Percentiles rank a stretch among this genome's conserved stretches.
These are phyloP conservation scores for Tillandsia fasciculata DNA, from an alignment of 176 grass and related monocot genomes.

Conservation along the genomic window DNA sequence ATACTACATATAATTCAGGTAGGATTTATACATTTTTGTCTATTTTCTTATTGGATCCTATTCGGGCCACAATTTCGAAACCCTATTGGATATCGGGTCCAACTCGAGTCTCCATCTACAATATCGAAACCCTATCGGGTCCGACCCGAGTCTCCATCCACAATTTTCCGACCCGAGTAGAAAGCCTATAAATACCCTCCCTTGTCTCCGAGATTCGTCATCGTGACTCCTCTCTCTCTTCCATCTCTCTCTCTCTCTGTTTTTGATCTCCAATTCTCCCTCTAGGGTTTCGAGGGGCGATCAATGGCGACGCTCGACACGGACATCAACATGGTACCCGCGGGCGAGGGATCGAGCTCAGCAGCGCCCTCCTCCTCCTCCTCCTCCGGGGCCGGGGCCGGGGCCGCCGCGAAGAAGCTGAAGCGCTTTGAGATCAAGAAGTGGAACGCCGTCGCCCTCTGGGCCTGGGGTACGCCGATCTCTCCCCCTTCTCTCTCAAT, in stretches of 20 bases:
- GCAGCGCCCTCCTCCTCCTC: constrained; percentile 26
- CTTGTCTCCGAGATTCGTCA: background rate
- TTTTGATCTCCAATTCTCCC: constrained; percentile 12
- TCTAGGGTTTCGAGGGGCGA: constrained; percentile 17
- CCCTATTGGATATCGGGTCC: too few species aligned
- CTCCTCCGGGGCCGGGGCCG: background rate
- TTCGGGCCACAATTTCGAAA: too few species aligned
- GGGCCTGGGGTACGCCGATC: constrained; percentile 74
- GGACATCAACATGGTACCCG: constrained; percentile 48
- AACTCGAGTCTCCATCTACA: too few species aligned
- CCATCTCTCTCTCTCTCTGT: background rate
- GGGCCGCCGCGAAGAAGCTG: constrained; percentile 32
- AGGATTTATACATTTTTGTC: too few species aligned
- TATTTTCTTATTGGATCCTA: too few species aligned
- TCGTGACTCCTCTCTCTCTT: background rate
- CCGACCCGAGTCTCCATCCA: too few species aligned
- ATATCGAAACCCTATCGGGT: too few species aligned
- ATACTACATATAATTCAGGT: too few species aligned
- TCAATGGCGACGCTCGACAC: constrained; percentile 83
- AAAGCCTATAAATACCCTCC: too few species aligned
- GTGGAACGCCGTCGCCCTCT: constrained; percentile 98
- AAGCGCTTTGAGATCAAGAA: constrained; percentile 99
- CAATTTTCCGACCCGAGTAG: too few species aligned
- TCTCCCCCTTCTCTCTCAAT: background rate
- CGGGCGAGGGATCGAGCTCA: constrained; percentile 39